phyloP scores from a whole-genome alignment of 129 eudicot genomes.

The Flaveria brownii region DNA sequence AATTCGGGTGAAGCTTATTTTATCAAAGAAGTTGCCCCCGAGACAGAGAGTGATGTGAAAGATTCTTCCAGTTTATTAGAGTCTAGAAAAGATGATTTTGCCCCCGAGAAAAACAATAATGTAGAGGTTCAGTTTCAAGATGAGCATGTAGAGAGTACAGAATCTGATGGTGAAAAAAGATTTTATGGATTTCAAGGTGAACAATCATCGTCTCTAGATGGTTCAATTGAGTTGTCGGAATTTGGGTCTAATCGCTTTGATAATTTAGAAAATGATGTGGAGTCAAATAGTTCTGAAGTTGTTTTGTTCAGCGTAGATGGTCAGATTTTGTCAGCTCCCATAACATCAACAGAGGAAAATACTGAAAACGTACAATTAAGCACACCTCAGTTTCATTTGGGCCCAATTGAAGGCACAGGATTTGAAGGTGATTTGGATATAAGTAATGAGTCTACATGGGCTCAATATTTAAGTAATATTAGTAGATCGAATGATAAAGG shows the following conservation, averaged over 20 bases:
- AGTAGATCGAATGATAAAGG: constrained; percentile 30
- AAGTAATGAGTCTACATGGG: constrained; percentile 50
- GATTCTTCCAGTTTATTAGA: constrained; percentile 40
- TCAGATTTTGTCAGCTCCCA: constrained; percentile 80
- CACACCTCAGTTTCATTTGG: constrained; percentile 82
- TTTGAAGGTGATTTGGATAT: constrained; percentile 46
- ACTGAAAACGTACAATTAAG: constrained; percentile 50
- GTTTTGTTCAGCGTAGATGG: constrained; percentile 90
- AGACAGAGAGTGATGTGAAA: constrained; percentile 38
- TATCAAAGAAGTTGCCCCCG: constrained; percentile 54
- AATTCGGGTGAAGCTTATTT: constrained; percentile 97
- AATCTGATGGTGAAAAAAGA: constrained; percentile 63
- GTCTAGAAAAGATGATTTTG: constrained; percentile 32
- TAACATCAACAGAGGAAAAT: constrained; percentile 58
- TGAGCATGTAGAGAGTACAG: constrained; percentile 60
- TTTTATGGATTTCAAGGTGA: constrained; percentile 84
- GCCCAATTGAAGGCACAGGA: constrained; percentile 63
- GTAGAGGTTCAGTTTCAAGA: constrained; percentile 55
- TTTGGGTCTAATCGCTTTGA: constrained; percentile 64
- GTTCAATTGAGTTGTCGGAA: constrained; percentile 63
- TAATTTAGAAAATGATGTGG: constrained; percentile 56
- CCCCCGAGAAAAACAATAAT: constrained; percentile 27
- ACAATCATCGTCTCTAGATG: constrained; percentile 60
- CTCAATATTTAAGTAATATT: constrained; percentile 47
- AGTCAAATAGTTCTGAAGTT: constrained; percentile 70